phyloP scores from a whole-genome alignment of 2,329 filamentous ascomycete genomes.

The Colletotrichum graminicola region DNA sequence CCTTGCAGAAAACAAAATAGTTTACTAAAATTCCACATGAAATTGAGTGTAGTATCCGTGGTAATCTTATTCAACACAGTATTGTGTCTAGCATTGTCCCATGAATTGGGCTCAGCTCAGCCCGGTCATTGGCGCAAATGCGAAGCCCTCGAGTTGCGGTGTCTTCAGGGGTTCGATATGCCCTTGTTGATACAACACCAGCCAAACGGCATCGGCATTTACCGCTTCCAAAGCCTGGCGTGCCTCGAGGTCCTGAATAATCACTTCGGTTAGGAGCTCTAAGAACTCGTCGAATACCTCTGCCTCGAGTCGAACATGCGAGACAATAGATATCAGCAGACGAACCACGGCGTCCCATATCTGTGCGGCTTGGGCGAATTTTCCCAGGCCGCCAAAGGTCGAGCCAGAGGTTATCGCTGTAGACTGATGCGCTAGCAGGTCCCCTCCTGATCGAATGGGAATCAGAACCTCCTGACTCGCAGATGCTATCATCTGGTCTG shows the following conservation, averaged over 20 bases:
- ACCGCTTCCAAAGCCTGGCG: conserved; percentile 70
- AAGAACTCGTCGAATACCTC: conserved; percentile 79
- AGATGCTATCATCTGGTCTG: neutral
- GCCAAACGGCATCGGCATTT: conserved; percentile 84
- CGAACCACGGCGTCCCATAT: conserved; percentile 73
- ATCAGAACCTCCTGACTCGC: conserved; percentile 44
- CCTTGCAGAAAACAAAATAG: neutral
- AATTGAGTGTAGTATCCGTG: neutral
- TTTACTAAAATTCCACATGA: too few relatives aligned
- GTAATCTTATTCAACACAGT: neutral
- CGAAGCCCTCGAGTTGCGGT: conserved; percentile 58
- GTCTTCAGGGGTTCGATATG: conserved; percentile 51
- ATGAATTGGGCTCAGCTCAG: conserved; percentile 9
- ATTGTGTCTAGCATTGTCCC: neutral
- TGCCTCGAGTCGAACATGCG: conserved; percentile 74
- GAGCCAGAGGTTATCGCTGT: neutral
- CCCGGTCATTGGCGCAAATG: conserved; percentile 49
- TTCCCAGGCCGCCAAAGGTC: conserved; percentile 59
- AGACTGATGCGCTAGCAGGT: conserved; percentile 43
- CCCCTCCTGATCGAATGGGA: conserved; percentile 46
- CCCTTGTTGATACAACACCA: conserved; percentile 66
- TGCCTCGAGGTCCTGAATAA: conserved; percentile 62
- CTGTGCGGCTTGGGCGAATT: conserved; percentile 71
- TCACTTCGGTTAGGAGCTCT: conserved; percentile 68
- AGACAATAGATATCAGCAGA: conserved; percentile 71